These are phyloP conservation scores for Viridothelium virens DNA, from an alignment of 495 filamentous ascomycete species.

Conservation along the genomic window DNA sequence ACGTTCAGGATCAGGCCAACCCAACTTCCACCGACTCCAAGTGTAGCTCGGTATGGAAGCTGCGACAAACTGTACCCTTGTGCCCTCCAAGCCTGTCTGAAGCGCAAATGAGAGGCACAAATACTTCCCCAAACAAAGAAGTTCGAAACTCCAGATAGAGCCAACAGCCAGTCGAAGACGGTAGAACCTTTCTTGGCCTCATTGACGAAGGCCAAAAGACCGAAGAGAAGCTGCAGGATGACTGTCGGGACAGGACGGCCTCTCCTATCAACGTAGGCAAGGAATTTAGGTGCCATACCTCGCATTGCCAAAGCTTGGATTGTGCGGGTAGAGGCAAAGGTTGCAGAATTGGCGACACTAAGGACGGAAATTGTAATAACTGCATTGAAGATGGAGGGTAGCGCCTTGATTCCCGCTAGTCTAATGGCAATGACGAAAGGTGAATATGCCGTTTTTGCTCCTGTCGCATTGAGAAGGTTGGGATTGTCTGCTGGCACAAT, in stretches of 20 bases:
- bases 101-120: conserved; percentile 65
- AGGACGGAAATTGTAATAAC: conserved; percentile 39
- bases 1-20: conserved; percentile 54
- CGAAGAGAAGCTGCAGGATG: conserved; percentile 30
- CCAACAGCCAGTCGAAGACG: conserved; percentile 58
- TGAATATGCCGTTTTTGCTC: conserved; percentile 25
- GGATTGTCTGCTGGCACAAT: conserved; percentile 30
- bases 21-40: conserved; percentile 61
- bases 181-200: conserved; percentile 3
- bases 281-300: conserved; percentile 32
- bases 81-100: conserved; percentile 58
- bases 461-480: conserved; percentile 35
- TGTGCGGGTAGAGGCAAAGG: conserved; percentile 35
- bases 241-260: conserved; percentile 51
- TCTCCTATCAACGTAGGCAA: conserved; percentile 36
- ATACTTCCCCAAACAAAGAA: conserved; percentile 68
- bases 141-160: conserved; percentile 57
- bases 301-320: conserved; percentile 35
- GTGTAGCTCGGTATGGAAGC: conserved; percentile 59
- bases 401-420: conserved; percentile 33
- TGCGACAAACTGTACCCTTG: conserved; percentile 60
- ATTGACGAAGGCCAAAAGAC: conserved; percentile 32
- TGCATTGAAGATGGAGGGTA: conserved; percentile 38
- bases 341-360: conserved; percentile 36
- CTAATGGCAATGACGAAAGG: conserved; percentile 37